phyloP scores from a whole-genome alignment of 331 rosid species.

The Dryas integrifolia region DNA sequence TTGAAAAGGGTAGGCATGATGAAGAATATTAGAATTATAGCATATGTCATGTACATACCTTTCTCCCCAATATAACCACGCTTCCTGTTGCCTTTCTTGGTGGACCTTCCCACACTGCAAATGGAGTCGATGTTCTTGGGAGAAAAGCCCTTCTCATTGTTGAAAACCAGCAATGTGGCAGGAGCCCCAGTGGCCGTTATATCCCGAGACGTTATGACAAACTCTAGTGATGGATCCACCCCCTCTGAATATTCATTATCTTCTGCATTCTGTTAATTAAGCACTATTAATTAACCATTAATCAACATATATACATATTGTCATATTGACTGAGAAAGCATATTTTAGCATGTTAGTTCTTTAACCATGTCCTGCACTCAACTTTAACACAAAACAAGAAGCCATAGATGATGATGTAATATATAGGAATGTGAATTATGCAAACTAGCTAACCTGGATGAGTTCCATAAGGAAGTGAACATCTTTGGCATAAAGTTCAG shows the following conservation, averaged over 20 bases:
- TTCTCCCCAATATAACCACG: conserved; percentile 78
- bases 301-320: no score
- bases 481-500: conserved; percentile 60
- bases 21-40: no score
- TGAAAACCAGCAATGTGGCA: conserved; percentile 60
- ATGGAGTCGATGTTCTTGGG: conserved; percentile 58
- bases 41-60: conserved; percentile 35
- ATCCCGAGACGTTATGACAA: conserved; percentile 61
- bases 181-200: conserved; percentile 65
- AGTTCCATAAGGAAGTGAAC: conserved; percentile 63
- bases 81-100: conserved; percentile 61
- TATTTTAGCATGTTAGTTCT: no score
- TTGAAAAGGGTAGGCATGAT: no score
- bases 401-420: no score
- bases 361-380: no score
- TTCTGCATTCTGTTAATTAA: conserved; percentile 62
- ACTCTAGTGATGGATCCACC: conserved; percentile 55
- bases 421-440: not conserved
- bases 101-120: conserved; percentile 77
- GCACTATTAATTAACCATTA: not conserved
- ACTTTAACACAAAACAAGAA: no score
- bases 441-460: conserved; percentile 39
- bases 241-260: conserved; percentile 57
- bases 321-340: no score
- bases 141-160: conserved; percentile 76